These are phyloP conservation scores for Colletotrichum truncatum DNA, from an alignment of 2,329 filamentous ascomycete genomes.

Conservation along the genomic window DNA sequence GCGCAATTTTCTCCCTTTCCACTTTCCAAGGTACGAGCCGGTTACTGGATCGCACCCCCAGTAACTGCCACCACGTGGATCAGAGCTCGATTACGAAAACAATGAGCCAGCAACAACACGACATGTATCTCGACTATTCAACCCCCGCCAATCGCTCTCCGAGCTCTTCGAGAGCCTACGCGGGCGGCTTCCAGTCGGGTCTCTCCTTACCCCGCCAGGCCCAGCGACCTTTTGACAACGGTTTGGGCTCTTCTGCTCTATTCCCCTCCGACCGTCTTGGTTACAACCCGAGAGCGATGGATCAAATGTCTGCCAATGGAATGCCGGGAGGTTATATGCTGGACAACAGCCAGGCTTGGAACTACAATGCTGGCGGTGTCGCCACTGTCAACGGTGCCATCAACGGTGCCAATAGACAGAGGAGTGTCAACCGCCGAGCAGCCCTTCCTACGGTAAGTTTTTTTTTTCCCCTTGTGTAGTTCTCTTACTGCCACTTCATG, in stretches of 20 bases:
- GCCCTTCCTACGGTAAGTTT: slow-evolving; percentile 77
- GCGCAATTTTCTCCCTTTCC: slow-evolving; percentile 1
- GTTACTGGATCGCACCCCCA: slow-evolving; percentile 23
- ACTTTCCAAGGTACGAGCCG: slow-evolving; percentile 7
- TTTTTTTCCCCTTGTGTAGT: too few species aligned
- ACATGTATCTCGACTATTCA: slow-evolving; percentile 79
- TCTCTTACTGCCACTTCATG: background rate
- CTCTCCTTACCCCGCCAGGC: slow-evolving; percentile 57
- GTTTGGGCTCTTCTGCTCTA: slow-evolving; percentile 69
- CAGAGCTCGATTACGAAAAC: slow-evolving; percentile 32
- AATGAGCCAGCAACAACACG: slow-evolving; percentile 65
- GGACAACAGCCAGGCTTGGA: slow-evolving; percentile 84
- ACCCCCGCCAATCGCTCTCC: slow-evolving; percentile 63
- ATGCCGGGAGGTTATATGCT: slow-evolving; percentile 60
- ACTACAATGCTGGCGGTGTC: slow-evolving; percentile 74
- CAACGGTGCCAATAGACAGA: slow-evolving; percentile 68
- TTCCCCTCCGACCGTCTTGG: slow-evolving; percentile 76
- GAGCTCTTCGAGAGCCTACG: slow-evolving; percentile 57
- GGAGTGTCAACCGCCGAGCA: slow-evolving; percentile 62
- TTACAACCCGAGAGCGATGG: slow-evolving; percentile 68
- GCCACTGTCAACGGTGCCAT: slow-evolving; percentile 70
- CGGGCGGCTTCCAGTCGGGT: slow-evolving; percentile 54
- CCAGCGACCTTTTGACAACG: slow-evolving; percentile 82
- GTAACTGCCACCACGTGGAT: slow-evolving; percentile 6
- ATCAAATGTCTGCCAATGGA: slow-evolving; percentile 49